Percentiles rank a stretch among this genome's conserved stretches.
Evolutionary conservation across 164 flowering plant species (phyloP).

Genomic region (Taxillus chinensis): DNA sequence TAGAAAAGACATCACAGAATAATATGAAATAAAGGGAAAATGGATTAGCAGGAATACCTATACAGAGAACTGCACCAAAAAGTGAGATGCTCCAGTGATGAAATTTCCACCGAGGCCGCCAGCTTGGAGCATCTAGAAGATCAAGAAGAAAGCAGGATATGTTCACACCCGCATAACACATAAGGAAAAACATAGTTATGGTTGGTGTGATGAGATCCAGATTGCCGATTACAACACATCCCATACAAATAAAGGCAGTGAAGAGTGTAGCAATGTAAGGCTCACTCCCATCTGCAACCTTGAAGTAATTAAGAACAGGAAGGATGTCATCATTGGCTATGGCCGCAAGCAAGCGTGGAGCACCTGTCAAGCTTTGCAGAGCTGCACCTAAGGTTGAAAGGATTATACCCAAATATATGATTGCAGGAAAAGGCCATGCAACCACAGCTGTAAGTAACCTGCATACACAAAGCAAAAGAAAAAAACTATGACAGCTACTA

Average conservation of each 20-base stretch:
- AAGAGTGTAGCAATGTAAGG: conserved; percentile 90
- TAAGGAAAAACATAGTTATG: conserved; percentile 91
- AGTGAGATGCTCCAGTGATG: conserved; percentile 99
- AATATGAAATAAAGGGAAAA: too few relatives aligned
- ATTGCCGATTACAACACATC: conserved; percentile 90
- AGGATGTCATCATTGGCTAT: conserved; percentile 98
- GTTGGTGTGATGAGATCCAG: conserved; percentile 96
- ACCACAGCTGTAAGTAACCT: conserved; percentile 93
- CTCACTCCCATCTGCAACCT: conserved; percentile 82
- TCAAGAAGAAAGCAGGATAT: conserved; percentile 97
- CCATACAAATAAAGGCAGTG: conserved; percentile 80
- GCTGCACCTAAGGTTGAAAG: conserved; percentile 99
- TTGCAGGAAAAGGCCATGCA: conserved; percentile 94
- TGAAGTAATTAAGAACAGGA: conserved; percentile 93
- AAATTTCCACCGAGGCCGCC: conserved; percentile 99
- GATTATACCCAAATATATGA: conserved; percentile 80
- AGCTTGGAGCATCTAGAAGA: conserved; percentile 98
- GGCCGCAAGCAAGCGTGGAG: conserved; percentile 98
- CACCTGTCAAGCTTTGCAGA: conserved; percentile 94
- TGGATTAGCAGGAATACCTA: conserved; percentile 51
- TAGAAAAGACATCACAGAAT: too few relatives aligned
- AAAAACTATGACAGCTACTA: background rate
- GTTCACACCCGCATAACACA: conserved; percentile 95
- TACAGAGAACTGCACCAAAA: conserved; percentile 82
- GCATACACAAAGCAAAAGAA: conserved; percentile 13